Evolutionary conservation across 1,284 basidiomycete genomes (phyloP).

Genomic region (Ganoderma lingzhi): DNA sequence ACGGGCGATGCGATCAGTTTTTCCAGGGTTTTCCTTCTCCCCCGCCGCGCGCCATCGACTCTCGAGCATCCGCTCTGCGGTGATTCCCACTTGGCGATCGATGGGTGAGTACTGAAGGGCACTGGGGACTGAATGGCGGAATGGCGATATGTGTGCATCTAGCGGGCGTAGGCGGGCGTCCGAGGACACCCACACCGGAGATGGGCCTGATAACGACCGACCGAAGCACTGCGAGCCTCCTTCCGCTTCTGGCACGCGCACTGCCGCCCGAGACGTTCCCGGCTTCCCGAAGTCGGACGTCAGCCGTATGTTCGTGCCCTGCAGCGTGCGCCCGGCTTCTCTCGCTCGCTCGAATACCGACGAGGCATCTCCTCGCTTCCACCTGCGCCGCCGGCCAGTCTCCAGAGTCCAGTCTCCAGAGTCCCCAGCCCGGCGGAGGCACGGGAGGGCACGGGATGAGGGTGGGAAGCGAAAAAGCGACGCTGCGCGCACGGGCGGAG

Average conservation of each 20-base stretch:
- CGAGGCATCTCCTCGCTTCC: background rate
- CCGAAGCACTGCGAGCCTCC: background rate
- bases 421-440: background rate
- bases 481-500: slow-evolving; percentile 2
- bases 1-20: too few relatives aligned
- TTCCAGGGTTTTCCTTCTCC: background rate
- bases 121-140: background rate
- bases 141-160: background rate
- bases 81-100: background rate
- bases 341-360: background rate
- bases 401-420: background rate
- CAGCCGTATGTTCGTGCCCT: background rate
- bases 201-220: slow-evolving; percentile 10
- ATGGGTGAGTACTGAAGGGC: background rate
- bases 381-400: background rate
- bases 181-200: background rate
- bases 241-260: background rate
- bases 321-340: background rate
- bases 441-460: background rate
- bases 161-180: background rate
- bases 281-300: slow-evolving; percentile 7
- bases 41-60: background rate
- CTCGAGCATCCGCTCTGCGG: background rate
- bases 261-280: background rate
- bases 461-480: slow-evolving; percentile 1